phyloP scores from a whole-genome alignment of 148 eudicot species.

The Rhododendron henanense region DNA sequence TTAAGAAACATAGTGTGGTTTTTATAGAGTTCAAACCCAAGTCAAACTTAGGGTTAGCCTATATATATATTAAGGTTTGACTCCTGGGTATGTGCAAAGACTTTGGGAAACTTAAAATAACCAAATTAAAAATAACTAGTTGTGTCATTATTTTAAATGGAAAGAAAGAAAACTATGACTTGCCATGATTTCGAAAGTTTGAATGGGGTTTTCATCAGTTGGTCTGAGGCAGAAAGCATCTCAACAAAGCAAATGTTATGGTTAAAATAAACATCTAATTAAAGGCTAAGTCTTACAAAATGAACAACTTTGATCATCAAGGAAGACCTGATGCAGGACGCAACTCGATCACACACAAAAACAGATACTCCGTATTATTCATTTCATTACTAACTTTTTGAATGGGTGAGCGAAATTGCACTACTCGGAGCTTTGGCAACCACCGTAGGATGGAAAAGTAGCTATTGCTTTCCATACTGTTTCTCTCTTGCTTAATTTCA shows the following conservation, averaged over 20 bases:
- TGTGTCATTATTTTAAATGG: neutral
- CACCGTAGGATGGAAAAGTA: too few species aligned
- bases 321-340: neutral
- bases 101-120: constrained; percentile 38
- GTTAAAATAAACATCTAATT: neutral
- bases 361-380: neutral
- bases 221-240: neutral
- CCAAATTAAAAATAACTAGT: neutral
- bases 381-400: too few species aligned
- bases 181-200: neutral
- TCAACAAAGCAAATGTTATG: neutral
- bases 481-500: too few species aligned
- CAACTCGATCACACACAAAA: neutral
- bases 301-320: neutral
- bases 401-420: too few species aligned
- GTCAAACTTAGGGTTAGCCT: constrained; percentile 45
- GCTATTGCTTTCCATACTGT: too few species aligned
- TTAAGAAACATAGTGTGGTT: constrained; percentile 16
- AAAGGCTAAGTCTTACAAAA: neutral
- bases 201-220: neutral
- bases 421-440: too few species aligned
- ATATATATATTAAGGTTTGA: constrained; percentile 5
- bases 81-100: constrained; percentile 37
- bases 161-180: neutral
- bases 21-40: constrained; percentile 47